A percentile compares a stretch with the other conserved stretches of the same genome.
These are phyloP conservation scores for Coccinonectria pachysandricola DNA, from an alignment of 2,329 filamentous ascomycete genomes.

Conservation along the genomic window DNA sequence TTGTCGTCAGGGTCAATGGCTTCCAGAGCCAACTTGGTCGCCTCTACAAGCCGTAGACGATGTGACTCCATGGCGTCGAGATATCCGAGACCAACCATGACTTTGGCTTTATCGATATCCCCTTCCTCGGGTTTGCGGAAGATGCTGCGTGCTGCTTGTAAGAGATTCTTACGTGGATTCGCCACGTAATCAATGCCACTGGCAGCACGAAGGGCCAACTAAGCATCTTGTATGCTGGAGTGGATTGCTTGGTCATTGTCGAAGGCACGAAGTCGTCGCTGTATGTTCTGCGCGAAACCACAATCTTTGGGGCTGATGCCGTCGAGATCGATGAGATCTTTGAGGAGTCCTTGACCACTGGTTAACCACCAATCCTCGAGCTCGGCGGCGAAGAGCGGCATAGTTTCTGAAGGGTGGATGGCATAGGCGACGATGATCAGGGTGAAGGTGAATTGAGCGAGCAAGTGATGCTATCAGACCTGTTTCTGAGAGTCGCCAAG, in stretches of 20 bases:
- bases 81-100: conserved; percentile 21
- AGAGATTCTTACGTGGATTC: conserved; percentile 20
- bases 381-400: conserved; percentile 22
- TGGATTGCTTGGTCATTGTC: conserved; percentile 18
- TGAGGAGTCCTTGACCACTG: conserved; percentile 15
- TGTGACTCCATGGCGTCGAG: conserved; percentile 25
- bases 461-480: too few relatives aligned
- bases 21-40: conserved; percentile 11
- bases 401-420: too few relatives aligned
- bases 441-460: too few relatives aligned
- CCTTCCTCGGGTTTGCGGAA: conserved; percentile 19
- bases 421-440: too few relatives aligned
- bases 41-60: conserved; percentile 18
- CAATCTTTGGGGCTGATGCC: conserved; percentile 15
- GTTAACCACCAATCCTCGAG: conserved; percentile 26
- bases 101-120: conserved; percentile 16
- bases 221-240: conserved; percentile 9
- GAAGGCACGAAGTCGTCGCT: conserved; percentile 20
- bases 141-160: conserved; percentile 13
- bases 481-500: too few relatives aligned
- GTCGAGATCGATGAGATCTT: conserved; percentile 15
- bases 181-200: conserved; percentile 10
- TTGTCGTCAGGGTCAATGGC: conserved; percentile 4
- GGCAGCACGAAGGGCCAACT: conserved; percentile 9
- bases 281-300: conserved; percentile 23